A percentile compares a stretch with the other conserved stretches of the same genome.
Conservation (phyloP, 2,329 filamentous ascomycete genomes). For the Macrophomina pseudophaseolina region DNA sequence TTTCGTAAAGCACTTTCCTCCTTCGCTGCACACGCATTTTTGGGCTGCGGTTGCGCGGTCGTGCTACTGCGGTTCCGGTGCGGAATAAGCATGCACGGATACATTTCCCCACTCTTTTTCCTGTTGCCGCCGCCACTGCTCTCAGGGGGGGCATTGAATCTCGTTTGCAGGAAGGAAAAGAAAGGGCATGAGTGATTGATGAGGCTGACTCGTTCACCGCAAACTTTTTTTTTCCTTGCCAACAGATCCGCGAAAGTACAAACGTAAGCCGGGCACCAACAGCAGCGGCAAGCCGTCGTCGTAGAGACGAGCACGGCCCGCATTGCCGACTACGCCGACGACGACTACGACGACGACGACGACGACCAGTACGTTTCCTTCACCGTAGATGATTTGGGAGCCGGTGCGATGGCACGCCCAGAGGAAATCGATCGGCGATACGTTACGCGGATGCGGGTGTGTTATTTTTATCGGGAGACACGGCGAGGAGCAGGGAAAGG, state of each 20-base stretch:
- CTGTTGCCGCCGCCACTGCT: too few species aligned
- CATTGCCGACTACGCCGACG: not conserved
- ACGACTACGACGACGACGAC: not conserved
- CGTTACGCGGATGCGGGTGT: not conserved
- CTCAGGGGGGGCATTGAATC: too few species aligned
- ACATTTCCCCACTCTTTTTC: not conserved
- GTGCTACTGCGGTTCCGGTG: not conserved
- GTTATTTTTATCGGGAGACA: not conserved
- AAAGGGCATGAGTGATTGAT: not conserved
- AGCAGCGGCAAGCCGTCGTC: not conserved
- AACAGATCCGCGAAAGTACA: conserved; percentile 26
- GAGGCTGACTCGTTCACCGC: conserved; percentile 15
- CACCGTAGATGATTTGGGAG: not conserved
- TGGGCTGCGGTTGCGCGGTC: too few species aligned
- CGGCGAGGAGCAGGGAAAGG: not conserved
- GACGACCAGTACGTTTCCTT: too few species aligned
- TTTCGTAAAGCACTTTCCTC: not conserved
- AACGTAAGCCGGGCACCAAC: conserved; percentile 5
- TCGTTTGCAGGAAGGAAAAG: not conserved
- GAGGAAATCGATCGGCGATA: not conserved
- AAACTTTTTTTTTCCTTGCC: not conserved
- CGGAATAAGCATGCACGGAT: not conserved
- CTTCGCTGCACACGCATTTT: too few species aligned
- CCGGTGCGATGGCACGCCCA: not conserved
- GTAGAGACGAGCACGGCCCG: not conserved